A percentile compares a stretch with the other conserved stretches of the same genome.
Conservation (phyloP, 2,329 filamentous ascomycete species). For the Eutypa lata region DNA sequence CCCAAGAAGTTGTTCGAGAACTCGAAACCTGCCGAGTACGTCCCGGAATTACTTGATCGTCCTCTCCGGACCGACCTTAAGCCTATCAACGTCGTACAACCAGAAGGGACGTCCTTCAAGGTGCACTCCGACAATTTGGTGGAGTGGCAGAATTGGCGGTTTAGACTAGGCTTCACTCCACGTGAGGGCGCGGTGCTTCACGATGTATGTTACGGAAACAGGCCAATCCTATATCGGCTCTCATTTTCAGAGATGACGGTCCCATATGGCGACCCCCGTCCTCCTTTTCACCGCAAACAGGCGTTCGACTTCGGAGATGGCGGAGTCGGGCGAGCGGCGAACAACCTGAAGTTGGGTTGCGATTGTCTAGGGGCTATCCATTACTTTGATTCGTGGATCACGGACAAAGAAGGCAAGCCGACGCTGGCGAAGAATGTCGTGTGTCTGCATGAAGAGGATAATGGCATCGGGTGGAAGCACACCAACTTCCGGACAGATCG, state of each 20-base stretch:
- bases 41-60: conserved; percentile 47
- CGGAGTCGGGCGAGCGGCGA: conserved; percentile 61
- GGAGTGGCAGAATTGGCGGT: conserved; percentile 48
- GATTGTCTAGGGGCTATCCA: conserved; percentile 68
- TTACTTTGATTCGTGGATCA: conserved; percentile 48
- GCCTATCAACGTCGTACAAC: conserved; percentile 70
- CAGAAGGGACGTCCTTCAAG: conserved; percentile 33
- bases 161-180: conserved; percentile 60
- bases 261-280: conserved; percentile 60
- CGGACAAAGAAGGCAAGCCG: conserved; percentile 51
- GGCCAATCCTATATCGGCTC: conserved; percentile 57
- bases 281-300: conserved; percentile 63
- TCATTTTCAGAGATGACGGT: conserved; percentile 61
- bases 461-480: conserved; percentile 68
- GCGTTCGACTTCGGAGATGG: conserved; percentile 69
- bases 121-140: conserved; percentile 26
- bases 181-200: conserved; percentile 62
- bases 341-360: conserved; percentile 65
- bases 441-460: conserved; percentile 68
- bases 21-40: conserved; percentile 40
- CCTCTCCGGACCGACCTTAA: conserved; percentile 54
- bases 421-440: conserved; percentile 56
- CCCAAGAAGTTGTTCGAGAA: conserved; percentile 45
- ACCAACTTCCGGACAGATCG: conserved; percentile 64
- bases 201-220: conserved; percentile 58